Evolutionary conservation across 768 basidiomycete genomes (phyloP).

Genomic region (Suillus subalutaceus): DNA sequence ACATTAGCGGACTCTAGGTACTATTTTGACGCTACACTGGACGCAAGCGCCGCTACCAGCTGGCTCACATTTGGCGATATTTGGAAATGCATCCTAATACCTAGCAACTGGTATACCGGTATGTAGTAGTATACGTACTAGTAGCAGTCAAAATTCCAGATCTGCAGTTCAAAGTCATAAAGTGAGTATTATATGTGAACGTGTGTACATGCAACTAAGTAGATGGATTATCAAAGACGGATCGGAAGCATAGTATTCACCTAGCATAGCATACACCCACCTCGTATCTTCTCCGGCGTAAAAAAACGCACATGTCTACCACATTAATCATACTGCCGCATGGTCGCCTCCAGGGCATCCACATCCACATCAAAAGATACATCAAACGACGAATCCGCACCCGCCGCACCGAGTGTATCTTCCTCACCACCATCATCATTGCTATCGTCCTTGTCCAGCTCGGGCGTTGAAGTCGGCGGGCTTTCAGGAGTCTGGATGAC

Average conservation of each 20-base stretch:
- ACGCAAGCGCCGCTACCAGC: background rate
- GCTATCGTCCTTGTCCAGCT: background rate
- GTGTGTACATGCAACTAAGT: background rate
- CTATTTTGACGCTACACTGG: background rate
- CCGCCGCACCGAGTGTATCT: conserved; percentile 3
- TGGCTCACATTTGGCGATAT: no score
- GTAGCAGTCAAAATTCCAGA: background rate
- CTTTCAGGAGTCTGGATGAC: background rate
- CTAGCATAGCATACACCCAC: background rate
- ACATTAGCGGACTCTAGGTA: no score
- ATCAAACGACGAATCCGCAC: conserved; percentile 35
- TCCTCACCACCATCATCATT: background rate
- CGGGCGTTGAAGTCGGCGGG: conserved; percentile 1
- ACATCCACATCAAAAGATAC: conserved; percentile 33
- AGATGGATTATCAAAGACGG: background rate
- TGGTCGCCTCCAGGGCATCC: conserved; percentile 33
- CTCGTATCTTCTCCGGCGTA: background rate
- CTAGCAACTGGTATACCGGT: background rate
- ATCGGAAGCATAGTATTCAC: background rate
- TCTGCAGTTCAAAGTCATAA: background rate
- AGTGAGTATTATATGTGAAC: background rate
- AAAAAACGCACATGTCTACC: background rate
- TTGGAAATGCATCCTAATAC: background rate
- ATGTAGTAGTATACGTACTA: background rate
- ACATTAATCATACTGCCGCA: conserved; percentile 32